A percentile compares a stretch with the other conserved stretches of the same genome.
These are phyloP conservation scores for Aristolochia californica DNA, from an alignment of 164 flowering plant genomes.

Conservation along the genomic window DNA sequence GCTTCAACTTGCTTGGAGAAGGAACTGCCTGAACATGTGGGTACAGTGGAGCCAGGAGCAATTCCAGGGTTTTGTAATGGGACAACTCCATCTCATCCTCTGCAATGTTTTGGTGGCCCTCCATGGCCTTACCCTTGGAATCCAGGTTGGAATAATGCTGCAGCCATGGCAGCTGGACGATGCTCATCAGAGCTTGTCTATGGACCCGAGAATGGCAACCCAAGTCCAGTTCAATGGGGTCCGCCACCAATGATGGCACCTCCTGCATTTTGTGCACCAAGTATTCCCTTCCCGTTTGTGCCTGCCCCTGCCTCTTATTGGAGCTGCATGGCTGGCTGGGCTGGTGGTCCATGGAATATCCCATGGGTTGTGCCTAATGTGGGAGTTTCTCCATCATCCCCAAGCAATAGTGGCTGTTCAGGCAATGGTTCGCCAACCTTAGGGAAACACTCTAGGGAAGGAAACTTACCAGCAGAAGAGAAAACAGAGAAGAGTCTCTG, in stretches of 20 bases:
- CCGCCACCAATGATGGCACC: constrained; percentile 16
- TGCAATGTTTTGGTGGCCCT: constrained; percentile 24
- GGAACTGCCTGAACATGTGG: constrained; percentile 10
- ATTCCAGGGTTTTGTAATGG: constrained; percentile 6
- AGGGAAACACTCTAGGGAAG: constrained; percentile 51
- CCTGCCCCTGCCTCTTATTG: constrained; percentile 32
- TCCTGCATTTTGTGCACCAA: constrained; percentile 24
- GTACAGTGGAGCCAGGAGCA: constrained; percentile 12
- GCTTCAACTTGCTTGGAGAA: constrained; percentile 14
- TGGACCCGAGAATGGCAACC: constrained; percentile 12
- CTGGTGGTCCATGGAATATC: constrained; percentile 19
- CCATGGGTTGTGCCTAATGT: constrained; percentile 16
- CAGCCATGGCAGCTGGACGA: constrained; percentile 9
- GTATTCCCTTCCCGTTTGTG: constrained; percentile 24
- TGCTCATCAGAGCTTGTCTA: constrained; percentile 14
- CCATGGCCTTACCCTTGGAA: constrained; percentile 28
- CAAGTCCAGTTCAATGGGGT: constrained; percentile 33
- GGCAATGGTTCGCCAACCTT: constrained; percentile 31
- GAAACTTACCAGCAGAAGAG: constrained; percentile 17
- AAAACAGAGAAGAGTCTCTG: constrained; percentile 24
- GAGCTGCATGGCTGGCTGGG: constrained; percentile 34
- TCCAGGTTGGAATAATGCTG: constrained; percentile 14
- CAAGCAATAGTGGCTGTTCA: constrained; percentile 27
- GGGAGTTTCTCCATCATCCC: constrained; percentile 19
- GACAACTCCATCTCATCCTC: constrained; percentile 7